Base-by-base conservation (phyloP, 2,329 filamentous ascomycete species). In the Venturia pyrina region DNA sequence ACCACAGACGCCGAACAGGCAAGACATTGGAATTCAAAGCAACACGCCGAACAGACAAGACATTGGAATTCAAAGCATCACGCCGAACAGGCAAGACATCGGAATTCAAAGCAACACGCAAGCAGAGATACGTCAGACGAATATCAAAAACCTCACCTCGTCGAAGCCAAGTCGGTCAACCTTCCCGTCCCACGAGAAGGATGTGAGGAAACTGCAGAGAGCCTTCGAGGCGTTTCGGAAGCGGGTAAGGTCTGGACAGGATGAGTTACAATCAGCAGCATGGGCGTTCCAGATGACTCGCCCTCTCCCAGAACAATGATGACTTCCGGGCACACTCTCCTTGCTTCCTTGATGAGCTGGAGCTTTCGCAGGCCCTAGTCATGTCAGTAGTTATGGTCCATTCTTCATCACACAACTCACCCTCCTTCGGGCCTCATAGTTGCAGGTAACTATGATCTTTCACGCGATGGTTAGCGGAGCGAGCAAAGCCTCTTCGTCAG, bases 101-200 rank as follows among this genome's bases (percentile, higher is more conserved):
- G 28, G 28, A 28, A 19, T 3, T 21, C 13, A n/a, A 61, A 40
- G 57, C 13, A 40, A 61, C n/a, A 43, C 40, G 59, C 59, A 41
- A n/a, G 28, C 41, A 41, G 37, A 62, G 19, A 62, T 41, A 8
- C 43, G 44, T 19, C 62, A 32, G 40, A 24, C 19, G 50, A 56
- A 56, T 3, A 32, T 13, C 15, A 3, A 19, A 37, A 61, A 19
- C 34, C 81, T 80, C 62, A 96, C 88, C 80, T 98, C 95, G 74
- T 98, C 95, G 69, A 98, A 91, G 0, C 95, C 93, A 37, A 98
- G 79, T 28, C 89, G 85, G 77, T 98, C 93, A 1, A 88, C 87
- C 68, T 86, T 89, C 43, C 81, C 81, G 68, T 87, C 90, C 92
- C 92, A 97, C 0, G 90, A 88, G 72, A 89, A 88, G 19, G 81